phyloP scores from a whole-genome alignment of 192 early-diverging fungal genomes.

The Bifiguratus adelaidae region DNA sequence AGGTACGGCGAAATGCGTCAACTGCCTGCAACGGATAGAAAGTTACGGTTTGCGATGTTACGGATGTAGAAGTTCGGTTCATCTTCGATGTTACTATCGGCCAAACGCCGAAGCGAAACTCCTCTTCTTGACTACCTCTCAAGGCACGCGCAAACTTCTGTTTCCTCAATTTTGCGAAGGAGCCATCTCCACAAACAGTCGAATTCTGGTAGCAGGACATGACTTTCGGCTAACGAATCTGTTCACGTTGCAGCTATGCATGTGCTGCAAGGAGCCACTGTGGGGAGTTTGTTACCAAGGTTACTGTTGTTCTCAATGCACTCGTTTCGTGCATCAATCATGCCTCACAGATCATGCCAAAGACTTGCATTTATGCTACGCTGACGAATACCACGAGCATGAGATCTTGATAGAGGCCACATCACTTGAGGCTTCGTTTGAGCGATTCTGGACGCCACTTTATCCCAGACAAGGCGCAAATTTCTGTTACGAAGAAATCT shows the following conservation, averaged over 20 bases:
- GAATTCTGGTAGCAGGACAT: slow-evolving; percentile 21
- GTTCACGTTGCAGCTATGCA: slow-evolving; percentile 39
- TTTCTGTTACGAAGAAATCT: no score
- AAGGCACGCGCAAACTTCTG: slow-evolving; percentile 25
- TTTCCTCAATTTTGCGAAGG: slow-evolving; percentile 28
- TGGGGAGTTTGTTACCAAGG: slow-evolving; percentile 46
- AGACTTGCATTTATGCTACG: background rate
- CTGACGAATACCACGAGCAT: no score
- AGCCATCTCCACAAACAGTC: background rate
- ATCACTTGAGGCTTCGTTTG: no score
- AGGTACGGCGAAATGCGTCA: background rate
- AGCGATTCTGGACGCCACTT: no score
- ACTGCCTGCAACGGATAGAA: slow-evolving; percentile 6
- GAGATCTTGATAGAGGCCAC: no score
- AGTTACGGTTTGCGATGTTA: slow-evolving; percentile 41
- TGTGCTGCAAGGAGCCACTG: slow-evolving; percentile 31
- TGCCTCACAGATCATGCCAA: slow-evolving; percentile 13
- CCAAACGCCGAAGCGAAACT: slow-evolving; percentile 10
- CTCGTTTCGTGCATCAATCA: slow-evolving; percentile 30
- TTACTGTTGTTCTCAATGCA: slow-evolving; percentile 37
- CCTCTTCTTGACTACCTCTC: slow-evolving; percentile 20
- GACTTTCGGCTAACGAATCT: slow-evolving; percentile 38
- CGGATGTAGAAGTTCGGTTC: slow-evolving; percentile 33
- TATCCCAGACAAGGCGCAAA: no score
- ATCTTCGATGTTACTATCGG: slow-evolving; percentile 36